Evolutionary conservation across 148 eudicot genomes (phyloP).

Genomic region (Vaccinium darrowii): DNA sequence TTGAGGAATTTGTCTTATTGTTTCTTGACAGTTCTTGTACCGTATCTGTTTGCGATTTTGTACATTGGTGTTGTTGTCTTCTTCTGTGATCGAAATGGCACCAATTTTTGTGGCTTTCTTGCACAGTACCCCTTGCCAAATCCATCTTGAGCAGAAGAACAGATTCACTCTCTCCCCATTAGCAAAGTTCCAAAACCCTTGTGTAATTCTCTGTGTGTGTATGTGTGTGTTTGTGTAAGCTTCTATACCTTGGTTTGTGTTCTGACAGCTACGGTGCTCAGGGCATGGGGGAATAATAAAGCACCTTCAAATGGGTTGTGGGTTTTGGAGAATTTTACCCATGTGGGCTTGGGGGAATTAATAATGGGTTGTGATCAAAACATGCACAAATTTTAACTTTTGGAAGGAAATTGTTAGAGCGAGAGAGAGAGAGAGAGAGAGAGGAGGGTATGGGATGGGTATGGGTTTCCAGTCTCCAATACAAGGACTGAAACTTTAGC

Average conservation of each 20-base stretch:
- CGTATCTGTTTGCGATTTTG: conserved; percentile 27
- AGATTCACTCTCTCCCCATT: conserved; percentile 28
- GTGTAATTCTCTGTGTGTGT: neutral
- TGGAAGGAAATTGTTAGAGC: conserved; percentile 13
- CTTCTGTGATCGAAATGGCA: conserved; percentile 32
- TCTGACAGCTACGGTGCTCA: conserved; percentile 21
- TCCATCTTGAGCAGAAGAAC: conserved; percentile 6
- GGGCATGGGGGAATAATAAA: conserved; percentile 22
- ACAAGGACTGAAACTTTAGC: conserved; percentile 19
- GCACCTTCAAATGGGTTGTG: conserved; percentile 28
- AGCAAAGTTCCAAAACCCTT: neutral
- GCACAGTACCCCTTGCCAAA: conserved; percentile 14
- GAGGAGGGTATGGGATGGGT: neutral
- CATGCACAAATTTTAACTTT: conserved; percentile 35
- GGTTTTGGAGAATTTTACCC: conserved; percentile 37
- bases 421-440: conserved; percentile 16
- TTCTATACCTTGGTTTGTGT: conserved; percentile 33
- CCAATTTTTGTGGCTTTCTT: conserved; percentile 17
- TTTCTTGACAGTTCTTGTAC: conserved; percentile 24
- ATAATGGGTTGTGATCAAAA: conserved; percentile 42
- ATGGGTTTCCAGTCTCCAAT: conserved; percentile 56
- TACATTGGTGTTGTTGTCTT: conserved; percentile 46
- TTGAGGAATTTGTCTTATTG: conserved; percentile 4
- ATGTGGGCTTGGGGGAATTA: conserved; percentile 59
- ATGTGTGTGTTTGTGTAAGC: neutral